Conservation (phyloP, 768 basidiomycete species). For the Auriculariales sp. region DNA sequence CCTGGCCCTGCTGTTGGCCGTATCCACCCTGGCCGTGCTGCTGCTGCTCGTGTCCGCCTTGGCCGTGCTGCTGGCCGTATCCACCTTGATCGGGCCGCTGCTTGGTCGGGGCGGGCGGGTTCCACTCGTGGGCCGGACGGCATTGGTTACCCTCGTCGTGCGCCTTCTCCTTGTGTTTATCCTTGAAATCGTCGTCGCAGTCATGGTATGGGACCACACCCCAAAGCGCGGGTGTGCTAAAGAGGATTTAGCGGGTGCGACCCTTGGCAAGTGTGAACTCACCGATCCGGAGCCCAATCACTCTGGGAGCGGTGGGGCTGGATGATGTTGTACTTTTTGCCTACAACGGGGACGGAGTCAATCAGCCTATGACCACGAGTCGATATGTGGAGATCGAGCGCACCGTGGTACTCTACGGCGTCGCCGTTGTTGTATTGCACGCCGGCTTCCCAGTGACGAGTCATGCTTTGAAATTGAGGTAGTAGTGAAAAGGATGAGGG, state of each 20-base stretch:
- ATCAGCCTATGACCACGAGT: neutral
- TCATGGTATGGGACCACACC: neutral
- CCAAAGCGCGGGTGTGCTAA: conserved; percentile 6
- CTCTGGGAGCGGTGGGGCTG: conserved; percentile 34
- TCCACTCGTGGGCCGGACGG: conserved; percentile 10
- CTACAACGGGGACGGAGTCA: conserved; percentile 19
- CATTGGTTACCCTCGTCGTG: conserved; percentile 3
- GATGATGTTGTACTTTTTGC: conserved; percentile 49
- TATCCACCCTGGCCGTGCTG: too few relatives aligned
- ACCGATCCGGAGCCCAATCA: conserved; percentile 48
- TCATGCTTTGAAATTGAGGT: conserved; percentile 24
- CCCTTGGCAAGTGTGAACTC: too few relatives aligned
- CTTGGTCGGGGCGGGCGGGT: conserved; percentile 4
- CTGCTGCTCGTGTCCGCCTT: too few relatives aligned
- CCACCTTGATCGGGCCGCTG: conserved; percentile 8
- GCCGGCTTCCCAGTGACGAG: conserved; percentile 44
- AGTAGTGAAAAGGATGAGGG: too few relatives aligned
- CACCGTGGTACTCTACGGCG: conserved; percentile 44
- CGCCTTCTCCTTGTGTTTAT: conserved; percentile 14
- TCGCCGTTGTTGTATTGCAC: conserved; percentile 39
- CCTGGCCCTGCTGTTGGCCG: conserved; percentile 7
- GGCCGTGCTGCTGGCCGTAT: too few relatives aligned
- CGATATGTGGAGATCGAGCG: conserved; percentile 1
- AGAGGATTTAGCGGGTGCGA: too few relatives aligned
- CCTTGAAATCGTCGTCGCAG: conserved; percentile 13